phyloP scores from a whole-genome alignment of 768 basidiomycete species.

The Termitomyces sp. region DNA sequence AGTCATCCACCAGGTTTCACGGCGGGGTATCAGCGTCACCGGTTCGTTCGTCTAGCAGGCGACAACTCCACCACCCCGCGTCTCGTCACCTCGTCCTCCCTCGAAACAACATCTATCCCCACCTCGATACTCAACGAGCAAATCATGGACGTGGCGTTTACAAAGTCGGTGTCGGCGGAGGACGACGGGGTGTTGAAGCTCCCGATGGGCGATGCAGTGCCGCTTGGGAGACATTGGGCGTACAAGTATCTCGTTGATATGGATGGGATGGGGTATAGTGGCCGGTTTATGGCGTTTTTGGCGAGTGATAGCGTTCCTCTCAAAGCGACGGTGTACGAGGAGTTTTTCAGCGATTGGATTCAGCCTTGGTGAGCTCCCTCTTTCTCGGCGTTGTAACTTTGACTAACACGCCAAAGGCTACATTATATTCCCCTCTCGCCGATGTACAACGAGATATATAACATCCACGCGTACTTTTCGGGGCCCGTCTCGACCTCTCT shows the following conservation, averaged over 20 bases:
- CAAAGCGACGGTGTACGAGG: slow-evolving; percentile 88
- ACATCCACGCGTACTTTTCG: slow-evolving; percentile 90
- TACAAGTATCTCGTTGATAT: slow-evolving; percentile 92
- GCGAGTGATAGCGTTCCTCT: slow-evolving; percentile 87
- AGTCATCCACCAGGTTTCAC: slow-evolving; percentile 83
- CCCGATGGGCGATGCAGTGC: too few species aligned
- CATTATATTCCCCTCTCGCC: slow-evolving; percentile 93
- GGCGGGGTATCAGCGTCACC: slow-evolving; percentile 81
- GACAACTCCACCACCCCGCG: too few species aligned
- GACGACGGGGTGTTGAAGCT: too few species aligned
- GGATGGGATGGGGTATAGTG: slow-evolving; percentile 95
- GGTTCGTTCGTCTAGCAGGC: slow-evolving; percentile 84
- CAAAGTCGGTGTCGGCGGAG: slow-evolving; percentile 67
- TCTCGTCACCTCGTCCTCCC: too few species aligned
- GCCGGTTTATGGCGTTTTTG: slow-evolving; percentile 80
- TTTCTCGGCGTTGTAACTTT: too few species aligned
- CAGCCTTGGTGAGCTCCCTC: slow-evolving; percentile 81
- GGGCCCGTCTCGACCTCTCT: slow-evolving; percentile 51
- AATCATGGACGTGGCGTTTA: slow-evolving; percentile 87
- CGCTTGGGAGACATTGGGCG: slow-evolving; percentile 84
- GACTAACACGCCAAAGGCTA: too few species aligned
- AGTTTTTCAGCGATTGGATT: slow-evolving; percentile 90
- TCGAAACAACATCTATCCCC: too few species aligned
- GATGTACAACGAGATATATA: slow-evolving; percentile 89
- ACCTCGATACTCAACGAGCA: slow-evolving; percentile 64